Conservation (phyloP, 2,329 filamentous ascomycete species). For the Fusarium luffae region DNA sequence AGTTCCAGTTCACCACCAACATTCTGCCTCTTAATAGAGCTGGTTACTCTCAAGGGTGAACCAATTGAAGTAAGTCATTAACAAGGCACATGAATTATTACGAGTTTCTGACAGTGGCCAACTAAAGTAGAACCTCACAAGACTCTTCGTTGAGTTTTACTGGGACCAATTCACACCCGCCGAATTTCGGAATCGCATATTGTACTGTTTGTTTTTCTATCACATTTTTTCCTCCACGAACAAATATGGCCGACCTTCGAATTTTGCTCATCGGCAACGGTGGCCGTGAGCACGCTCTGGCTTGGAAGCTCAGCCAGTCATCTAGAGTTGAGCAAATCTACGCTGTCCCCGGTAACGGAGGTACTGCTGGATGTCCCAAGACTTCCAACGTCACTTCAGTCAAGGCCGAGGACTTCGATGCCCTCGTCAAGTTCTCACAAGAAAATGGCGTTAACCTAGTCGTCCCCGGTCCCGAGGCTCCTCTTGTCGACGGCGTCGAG, state of each 20-base stretch:
- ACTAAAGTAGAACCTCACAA: slow-evolving; percentile 17
- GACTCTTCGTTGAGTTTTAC: slow-evolving; percentile 4
- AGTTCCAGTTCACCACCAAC: slow-evolving; percentile 23
- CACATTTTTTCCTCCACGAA: slow-evolving; percentile 16
- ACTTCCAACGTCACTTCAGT: slow-evolving; percentile 77
- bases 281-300: slow-evolving; percentile 92
- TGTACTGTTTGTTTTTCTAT: slow-evolving; percentile 14
- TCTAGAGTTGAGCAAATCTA: slow-evolving; percentile 79
- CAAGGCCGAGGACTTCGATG: slow-evolving; percentile 79
- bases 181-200: slow-evolving; percentile 36
- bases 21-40: slow-evolving; percentile 31
- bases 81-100: not conserved
- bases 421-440: slow-evolving; percentile 79
- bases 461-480: slow-evolving; percentile 90
- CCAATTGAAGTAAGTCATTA: slow-evolving; percentile 26
- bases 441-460: slow-evolving; percentile 82
- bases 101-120: not conserved
- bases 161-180: slow-evolving; percentile 21
- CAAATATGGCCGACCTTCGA: slow-evolving; percentile 60
- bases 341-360: slow-evolving; percentile 84
- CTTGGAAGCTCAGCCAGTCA: slow-evolving; percentile 93
- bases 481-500: slow-evolving; percentile 91
- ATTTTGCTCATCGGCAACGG: slow-evolving; percentile 93
- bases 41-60: slow-evolving; percentile 37
- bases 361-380: slow-evolving; percentile 78